A percentile compares a stretch with the other conserved stretches of the same genome.
These are phyloP conservation scores for Colletotrichum limetticola DNA, from an alignment of 2,329 filamentous ascomycete species.

Conservation along the genomic window DNA sequence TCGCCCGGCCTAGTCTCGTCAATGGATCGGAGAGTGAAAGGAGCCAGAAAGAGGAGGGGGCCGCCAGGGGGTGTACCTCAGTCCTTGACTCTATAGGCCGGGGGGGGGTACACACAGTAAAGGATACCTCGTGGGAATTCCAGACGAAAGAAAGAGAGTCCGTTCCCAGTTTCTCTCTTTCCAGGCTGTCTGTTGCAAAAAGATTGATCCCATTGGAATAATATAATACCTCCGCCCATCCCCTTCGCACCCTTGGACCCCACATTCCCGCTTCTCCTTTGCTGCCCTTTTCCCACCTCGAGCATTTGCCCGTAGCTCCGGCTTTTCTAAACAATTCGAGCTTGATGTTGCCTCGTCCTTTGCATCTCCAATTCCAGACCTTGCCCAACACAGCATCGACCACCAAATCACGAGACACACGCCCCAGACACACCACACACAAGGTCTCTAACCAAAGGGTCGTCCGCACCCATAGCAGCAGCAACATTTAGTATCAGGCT, in stretches of 20 bases:
- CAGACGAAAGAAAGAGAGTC: slow-evolving; percentile 35
- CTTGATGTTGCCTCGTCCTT: slow-evolving; percentile 16
- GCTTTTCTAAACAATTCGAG: slow-evolving; percentile 25
- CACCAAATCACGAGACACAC: slow-evolving; percentile 22
- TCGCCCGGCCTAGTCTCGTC: slow-evolving; percentile 13
- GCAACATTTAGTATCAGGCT: not conserved
- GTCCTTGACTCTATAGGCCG: too few species aligned
- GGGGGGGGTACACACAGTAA: not conserved
- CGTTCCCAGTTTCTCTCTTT: slow-evolving; percentile 20
- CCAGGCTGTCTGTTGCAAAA: slow-evolving; percentile 14
- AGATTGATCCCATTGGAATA: slow-evolving; percentile 30
- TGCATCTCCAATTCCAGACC: not conserved
- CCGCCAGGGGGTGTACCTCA: not conserved
- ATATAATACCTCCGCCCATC: slow-evolving; percentile 28
- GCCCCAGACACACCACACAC: slow-evolving; percentile 8
- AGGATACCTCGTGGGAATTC: slow-evolving; percentile 25
- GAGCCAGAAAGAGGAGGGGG: not conserved
- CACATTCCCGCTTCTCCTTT: slow-evolving; percentile 23
- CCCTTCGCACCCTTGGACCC: slow-evolving; percentile 14
- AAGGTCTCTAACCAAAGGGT: not conserved
- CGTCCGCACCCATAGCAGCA: slow-evolving; percentile 18
- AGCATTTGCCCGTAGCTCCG: slow-evolving; percentile 27
- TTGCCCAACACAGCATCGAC: slow-evolving; percentile 12
- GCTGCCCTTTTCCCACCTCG: slow-evolving; percentile 12
- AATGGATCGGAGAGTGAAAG: slow-evolving; percentile 29